Percentiles rank a stretch among this genome's conserved stretches.
phyloP scores from a whole-genome alignment of 2,329 filamentous ascomycete species.

The Aspergillus phoenicis region DNA sequence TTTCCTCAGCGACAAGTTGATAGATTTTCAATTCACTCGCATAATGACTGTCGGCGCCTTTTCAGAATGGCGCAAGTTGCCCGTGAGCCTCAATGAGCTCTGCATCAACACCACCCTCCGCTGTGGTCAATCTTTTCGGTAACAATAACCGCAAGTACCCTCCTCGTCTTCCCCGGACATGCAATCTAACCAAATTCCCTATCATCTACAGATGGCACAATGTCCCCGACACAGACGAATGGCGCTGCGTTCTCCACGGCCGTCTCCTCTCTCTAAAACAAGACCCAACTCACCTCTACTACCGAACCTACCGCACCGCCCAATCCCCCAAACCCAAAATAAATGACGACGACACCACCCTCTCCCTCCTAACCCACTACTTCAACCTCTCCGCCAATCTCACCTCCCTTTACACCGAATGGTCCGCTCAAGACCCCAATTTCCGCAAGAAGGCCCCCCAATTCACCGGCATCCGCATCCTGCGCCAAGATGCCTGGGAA shows the following conservation, averaged over 20 bases:
- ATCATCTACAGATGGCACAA: constrained; percentile 72
- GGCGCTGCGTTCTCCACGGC: constrained; percentile 86
- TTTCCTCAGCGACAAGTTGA: constrained; percentile 1
- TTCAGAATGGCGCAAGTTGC: constrained; percentile 85
- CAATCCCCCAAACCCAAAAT: constrained; percentile 10
- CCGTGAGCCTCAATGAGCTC: constrained; percentile 78
- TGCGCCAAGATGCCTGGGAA: constrained; percentile 96
- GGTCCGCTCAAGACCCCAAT: constrained; percentile 82
- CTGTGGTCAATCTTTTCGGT: constrained; percentile 91
- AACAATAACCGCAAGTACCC: constrained; percentile 12
- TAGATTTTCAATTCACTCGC: background rate
- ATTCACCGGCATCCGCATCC: constrained; percentile 87
- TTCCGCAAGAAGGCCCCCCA: constrained; percentile 84
- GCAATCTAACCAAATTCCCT: constrained; percentile 10
- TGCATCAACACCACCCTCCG: constrained; percentile 93
- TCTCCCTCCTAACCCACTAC: constrained; percentile 76
- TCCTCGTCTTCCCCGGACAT: background rate
- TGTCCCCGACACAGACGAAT: constrained; percentile 71
- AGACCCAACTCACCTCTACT: constrained; percentile 76
- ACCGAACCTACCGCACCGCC: constrained; percentile 66
- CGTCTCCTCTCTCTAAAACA: constrained; percentile 84
- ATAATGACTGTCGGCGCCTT: constrained; percentile 51
- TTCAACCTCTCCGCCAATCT: constrained; percentile 83
- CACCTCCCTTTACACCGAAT: constrained; percentile 75
- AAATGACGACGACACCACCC: constrained; percentile 60